These are phyloP conservation scores for Solanum stenotomum DNA, from an alignment of 257 asterid species.

Conservation along the genomic window DNA sequence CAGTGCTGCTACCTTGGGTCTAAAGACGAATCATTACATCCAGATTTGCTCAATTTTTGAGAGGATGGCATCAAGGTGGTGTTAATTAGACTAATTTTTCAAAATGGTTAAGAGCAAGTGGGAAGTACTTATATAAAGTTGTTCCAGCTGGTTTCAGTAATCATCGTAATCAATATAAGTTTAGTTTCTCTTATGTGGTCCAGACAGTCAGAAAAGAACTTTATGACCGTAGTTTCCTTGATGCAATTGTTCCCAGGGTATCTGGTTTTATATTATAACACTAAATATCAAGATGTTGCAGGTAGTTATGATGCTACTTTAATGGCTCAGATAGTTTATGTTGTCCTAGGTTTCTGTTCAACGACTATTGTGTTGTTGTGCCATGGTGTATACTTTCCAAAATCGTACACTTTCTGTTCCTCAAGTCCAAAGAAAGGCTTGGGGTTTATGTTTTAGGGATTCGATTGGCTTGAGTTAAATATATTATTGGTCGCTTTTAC, in stretches of 20 bases:
- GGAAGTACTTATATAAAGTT: conserved; percentile 34
- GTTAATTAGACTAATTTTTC: conserved; percentile 84
- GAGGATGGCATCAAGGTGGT: conserved; percentile 98
- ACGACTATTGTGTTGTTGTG: conserved; percentile 26
- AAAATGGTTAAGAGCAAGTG: conserved; percentile 53
- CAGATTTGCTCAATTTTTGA: conserved; percentile 22
- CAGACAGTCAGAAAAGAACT: not conserved
- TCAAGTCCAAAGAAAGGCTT: not conserved
- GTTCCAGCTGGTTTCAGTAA: conserved; percentile 42
- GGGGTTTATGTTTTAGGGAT: not conserved
- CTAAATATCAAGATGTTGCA: conserved; percentile 26
- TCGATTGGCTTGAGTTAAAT: conserved; percentile 2
- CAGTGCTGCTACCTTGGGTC: not conserved
- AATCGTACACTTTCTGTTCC: conserved; percentile 1
- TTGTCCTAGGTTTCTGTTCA: conserved; percentile 40
- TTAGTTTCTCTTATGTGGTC: conserved; percentile 23
- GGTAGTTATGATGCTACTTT: conserved; percentile 36
- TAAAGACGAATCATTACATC: conserved; percentile 2
- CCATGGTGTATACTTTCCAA: conserved; percentile 58
- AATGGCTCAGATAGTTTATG: conserved; percentile 50
- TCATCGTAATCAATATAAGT: conserved; percentile 33
- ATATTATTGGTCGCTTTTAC: conserved; percentile 74
- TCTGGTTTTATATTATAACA: conserved; percentile 37
- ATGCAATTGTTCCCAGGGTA: conserved; percentile 36
- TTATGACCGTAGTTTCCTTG: conserved; percentile 21